Evolutionary conservation across 1,284 basidiomycete species (phyloP), one percentile per base, ranked within the genome.

Genomic region (Ganoderma lucidum): DNA sequence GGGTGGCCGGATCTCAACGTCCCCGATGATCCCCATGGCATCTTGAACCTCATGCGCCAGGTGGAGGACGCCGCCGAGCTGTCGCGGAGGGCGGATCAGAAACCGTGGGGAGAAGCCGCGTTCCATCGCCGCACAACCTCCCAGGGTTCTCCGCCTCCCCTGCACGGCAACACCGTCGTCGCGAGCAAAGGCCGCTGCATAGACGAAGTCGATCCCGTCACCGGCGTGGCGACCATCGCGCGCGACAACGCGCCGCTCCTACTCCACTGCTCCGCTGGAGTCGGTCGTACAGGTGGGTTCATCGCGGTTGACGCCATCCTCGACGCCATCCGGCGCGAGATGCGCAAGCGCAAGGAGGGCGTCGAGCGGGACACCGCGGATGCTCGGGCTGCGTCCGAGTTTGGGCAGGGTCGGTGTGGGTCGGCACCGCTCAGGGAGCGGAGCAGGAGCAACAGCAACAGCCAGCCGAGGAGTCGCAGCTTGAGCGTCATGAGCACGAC

Each of bases 1-100:
- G 91, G 92, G 41, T 98, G 96, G 96, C 95, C 96, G 2, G 96
- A 98, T 77, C 93, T 97, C 83, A 96, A 96, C 78, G 95, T 98
- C 2, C 96, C 96, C 1, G 90, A 93, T 10, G 89, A 94, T 68
- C 90, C 96, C 0, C 83, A 87, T 5, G 91, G 91, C 3, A 82
- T 98, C 35, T 81, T 97, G 55, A 83, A 86, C 5, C 85, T 98
- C 42, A 88, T 97, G 72, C 79, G 80, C 41, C 84, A 88, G 66
- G 87, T 90, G 32, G 85, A 90, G 68, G 87, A 87, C 42, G 86
- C 89, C 62, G 86, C 90, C 0, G 89, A 91, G 62, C 81, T 83
- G 45, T 85, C 85, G 4, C 83, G 85, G 6, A 74, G 77, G 55
- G 83, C 84, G 71, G 85, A 84, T 6, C 81, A 78, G 6, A 72